A percentile compares a stretch with the other conserved stretches of the same genome.
Conservation (phyloP, 2,329 filamentous ascomycete genomes). For the Neodidymelliopsis sp. region DNA sequence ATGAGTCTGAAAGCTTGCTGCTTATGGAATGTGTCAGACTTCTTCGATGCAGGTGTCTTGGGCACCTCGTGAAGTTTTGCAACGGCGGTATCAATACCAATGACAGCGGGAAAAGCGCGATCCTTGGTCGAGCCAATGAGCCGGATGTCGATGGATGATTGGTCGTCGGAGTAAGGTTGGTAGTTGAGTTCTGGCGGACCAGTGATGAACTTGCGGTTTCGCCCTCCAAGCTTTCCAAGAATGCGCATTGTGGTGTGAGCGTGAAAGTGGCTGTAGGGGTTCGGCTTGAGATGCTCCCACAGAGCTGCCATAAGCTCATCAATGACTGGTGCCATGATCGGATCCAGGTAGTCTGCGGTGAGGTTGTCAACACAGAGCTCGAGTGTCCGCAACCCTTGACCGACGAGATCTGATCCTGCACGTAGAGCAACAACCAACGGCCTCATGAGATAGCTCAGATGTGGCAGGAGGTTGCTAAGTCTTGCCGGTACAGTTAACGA, state of each 20-base stretch:
- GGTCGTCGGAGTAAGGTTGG: conserved; percentile 85
- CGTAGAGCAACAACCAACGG: conserved; percentile 94
- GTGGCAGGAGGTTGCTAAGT: conserved; percentile 91
- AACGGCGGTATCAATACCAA: conserved; percentile 89
- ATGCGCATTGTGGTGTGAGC: conserved; percentile 98
- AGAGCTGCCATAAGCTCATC: conserved; percentile 98
- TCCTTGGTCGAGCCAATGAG: conserved; percentile 90
- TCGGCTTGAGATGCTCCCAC: conserved; percentile 92
- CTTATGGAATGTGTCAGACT: conserved; percentile 88
- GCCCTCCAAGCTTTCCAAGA: conserved; percentile 91
- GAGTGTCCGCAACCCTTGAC: conserved; percentile 89
- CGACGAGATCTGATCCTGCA: conserved; percentile 90
- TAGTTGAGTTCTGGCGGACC: conserved; percentile 85
- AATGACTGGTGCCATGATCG: conserved; percentile 98
- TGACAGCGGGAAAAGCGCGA: conserved; percentile 82
- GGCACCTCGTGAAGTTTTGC: conserved; percentile 84
- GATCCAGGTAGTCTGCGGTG: conserved; percentile 96
- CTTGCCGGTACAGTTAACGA: conserved; percentile 95
- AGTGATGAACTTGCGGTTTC: conserved; percentile 94
- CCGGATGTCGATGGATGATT: conserved; percentile 84
- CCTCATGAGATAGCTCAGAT: conserved; percentile 96
- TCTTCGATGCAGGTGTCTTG: conserved; percentile 66
- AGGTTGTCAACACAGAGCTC: conserved; percentile 98
- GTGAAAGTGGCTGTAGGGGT: conserved; percentile 96
- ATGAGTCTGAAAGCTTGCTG: conserved; percentile 89